Evolutionary conservation across 345 rosid genomes (phyloP).

Genomic region (Salix dunnii): DNA sequence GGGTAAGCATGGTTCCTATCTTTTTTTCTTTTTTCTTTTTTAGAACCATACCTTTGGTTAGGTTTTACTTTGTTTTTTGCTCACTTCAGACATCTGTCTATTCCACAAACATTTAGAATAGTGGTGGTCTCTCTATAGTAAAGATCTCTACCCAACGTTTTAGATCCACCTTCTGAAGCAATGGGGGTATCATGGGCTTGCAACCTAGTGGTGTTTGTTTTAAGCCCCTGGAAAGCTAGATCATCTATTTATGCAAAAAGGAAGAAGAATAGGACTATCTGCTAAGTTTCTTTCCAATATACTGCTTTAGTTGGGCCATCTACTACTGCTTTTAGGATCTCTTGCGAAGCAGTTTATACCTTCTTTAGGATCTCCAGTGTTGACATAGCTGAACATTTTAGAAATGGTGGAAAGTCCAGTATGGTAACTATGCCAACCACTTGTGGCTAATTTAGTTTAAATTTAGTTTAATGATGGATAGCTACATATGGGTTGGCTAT

Average conservation of each 20-base stretch:
- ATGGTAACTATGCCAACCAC: background rate
- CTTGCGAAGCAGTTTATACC: background rate
- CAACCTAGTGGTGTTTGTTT: background rate
- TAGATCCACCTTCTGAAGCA: background rate
- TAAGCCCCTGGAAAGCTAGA: background rate
- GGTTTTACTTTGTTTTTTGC: background rate
- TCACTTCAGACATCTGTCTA: background rate
- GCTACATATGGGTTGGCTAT: background rate
- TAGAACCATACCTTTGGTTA: background rate
- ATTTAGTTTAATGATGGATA: background rate
- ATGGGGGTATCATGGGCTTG: background rate
- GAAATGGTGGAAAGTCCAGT: background rate
- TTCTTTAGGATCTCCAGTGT: background rate
- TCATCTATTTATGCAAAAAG: background rate
- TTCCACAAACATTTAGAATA: background rate
- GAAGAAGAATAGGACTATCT: background rate
- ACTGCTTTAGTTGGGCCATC: background rate
- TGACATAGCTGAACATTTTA: background rate
- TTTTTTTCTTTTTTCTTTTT: background rate
- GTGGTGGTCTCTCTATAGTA: background rate
- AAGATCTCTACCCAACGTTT: background rate
- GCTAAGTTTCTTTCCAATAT: background rate
- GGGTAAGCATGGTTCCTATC: conserved; percentile 48
- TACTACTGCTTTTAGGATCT: background rate
- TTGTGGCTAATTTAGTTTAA: background rate